Base-by-base conservation (phyloP, 768 basidiomycete genomes). In the Gyrodon lividus region DNA sequence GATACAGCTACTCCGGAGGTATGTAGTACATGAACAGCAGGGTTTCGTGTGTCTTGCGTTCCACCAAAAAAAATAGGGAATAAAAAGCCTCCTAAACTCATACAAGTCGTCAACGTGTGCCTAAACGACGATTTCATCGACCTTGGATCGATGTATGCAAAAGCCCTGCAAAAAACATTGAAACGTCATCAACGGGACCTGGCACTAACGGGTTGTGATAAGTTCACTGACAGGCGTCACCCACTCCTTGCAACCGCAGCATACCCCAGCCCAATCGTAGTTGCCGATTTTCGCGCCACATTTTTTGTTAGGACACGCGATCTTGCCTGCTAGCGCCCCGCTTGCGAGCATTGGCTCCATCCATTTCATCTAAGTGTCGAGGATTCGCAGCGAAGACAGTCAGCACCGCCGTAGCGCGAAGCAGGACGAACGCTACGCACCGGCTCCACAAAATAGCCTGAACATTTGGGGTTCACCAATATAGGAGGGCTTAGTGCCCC, bases 361-460 rank as follows among this genome's bases (percentile, higher is more conserved):
- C 97, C 96, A 99, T 62, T 85, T 87, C 83, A 97, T 86, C 93
- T 91, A 19, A 8, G 28, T 24, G 23, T 47, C 9, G 31, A 14
- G 13, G 13, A 31, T 31, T 31, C 13, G 31, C 2, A 2, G 31
- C 12, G 2, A 5, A 14, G 31, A 31, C 13, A 31, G 16, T 31
- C 13, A 31, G 13, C 31, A 31, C 8, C 31, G 13, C 13, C 4
- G 13, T 14, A 8, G 43, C 14, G 30, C 10, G n/a, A 40, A 24
- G 16, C 10, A 22, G 12, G n/a, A 12, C 6, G 38, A 31, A 42
- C 51, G 19, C 19, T 7, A 77, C 89, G 59, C 61, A 97, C 92
- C 30, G 94, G 93, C 66, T 98, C 96, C 40, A 98, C 83, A 64
- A 98, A 98, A 69, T 99, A 99, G 7, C 94, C 95, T 1, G 94